These are phyloP conservation scores for Parastagonospora nodorum DNA, from an alignment of 2,329 filamentous ascomycete genomes.

Conservation along the genomic window DNA sequence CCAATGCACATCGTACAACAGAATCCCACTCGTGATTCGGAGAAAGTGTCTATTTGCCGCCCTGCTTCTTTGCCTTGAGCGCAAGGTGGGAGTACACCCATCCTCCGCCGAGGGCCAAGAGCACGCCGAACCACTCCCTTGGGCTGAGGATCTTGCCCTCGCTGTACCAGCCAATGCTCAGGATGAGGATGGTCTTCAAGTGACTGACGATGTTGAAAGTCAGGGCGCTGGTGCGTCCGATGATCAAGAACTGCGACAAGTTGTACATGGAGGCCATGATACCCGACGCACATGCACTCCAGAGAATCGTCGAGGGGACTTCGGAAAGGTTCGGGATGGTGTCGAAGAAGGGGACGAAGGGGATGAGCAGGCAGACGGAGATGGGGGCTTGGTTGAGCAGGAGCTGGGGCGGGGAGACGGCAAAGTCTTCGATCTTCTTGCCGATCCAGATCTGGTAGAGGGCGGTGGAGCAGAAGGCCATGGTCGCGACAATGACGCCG, in stretches of 20 bases:
- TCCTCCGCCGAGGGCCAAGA: constrained; percentile 52
- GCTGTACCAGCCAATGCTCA: constrained; percentile 54
- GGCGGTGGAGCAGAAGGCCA: constrained; percentile 52
- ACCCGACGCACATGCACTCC: constrained; percentile 49
- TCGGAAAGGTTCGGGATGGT: constrained; percentile 44
- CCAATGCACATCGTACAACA: too few species aligned
- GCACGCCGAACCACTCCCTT: constrained; percentile 50
- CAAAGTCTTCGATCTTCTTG: constrained; percentile 55
- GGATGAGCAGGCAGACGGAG: constrained; percentile 50
- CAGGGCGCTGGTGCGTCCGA: constrained; percentile 46
- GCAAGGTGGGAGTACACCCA: constrained; percentile 53
- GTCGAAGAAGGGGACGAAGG: constrained; percentile 52
- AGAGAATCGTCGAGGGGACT: constrained; percentile 48
- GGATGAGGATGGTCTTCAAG: constrained; percentile 54
- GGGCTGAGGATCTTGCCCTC: constrained; percentile 49
- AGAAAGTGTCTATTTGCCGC: constrained; percentile 20
- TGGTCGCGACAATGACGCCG: constrained; percentile 50
- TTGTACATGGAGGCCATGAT: constrained; percentile 51
- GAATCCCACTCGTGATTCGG: not conserved
- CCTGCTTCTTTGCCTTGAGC: constrained; percentile 43
- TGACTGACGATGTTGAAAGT: constrained; percentile 50
- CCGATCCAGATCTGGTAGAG: constrained; percentile 57
- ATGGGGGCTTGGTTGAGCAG: constrained; percentile 55
- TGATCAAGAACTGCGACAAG: constrained; percentile 51
- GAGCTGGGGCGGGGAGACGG: constrained; percentile 51